phyloP scores from a whole-genome alignment of 805 yeast genomes.

The Ogataea naganishii region DNA sequence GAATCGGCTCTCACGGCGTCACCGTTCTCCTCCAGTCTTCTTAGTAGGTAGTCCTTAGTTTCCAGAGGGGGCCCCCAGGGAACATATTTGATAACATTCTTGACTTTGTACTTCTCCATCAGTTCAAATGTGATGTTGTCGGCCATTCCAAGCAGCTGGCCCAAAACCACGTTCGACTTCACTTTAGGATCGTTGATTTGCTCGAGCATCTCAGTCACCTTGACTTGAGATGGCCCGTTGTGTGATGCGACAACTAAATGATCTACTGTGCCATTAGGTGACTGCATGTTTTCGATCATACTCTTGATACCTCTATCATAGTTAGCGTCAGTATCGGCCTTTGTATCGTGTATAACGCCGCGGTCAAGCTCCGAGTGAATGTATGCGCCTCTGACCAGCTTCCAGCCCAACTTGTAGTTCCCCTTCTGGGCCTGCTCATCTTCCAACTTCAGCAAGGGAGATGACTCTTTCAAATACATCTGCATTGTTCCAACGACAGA shows the following conservation, averaged over 20 bases:
- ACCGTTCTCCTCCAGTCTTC: conserved; percentile 93
- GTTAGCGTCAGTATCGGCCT: conserved; percentile 70
- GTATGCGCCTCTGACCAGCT: conserved; percentile 93
- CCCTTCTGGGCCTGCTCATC: conserved; percentile 51
- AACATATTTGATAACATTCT: conserved; percentile 83
- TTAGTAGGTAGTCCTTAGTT: conserved; percentile 78
- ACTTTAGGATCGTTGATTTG: conserved; percentile 16
- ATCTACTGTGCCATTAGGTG: conserved; percentile 39
- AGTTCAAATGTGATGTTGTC: conserved; percentile 78
- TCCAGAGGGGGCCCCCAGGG: conserved; percentile 98
- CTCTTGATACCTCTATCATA: conserved; percentile 63
- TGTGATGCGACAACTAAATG: conserved; percentile 90
- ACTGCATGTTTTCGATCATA: conserved; percentile 51
- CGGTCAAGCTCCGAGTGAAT: conserved; percentile 82
- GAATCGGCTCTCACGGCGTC: conserved; percentile 84
- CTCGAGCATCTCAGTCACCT: conserved; percentile 53
- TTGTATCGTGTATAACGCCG: conserved; percentile 62
- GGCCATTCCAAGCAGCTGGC: conserved; percentile 93
- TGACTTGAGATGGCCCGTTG: conserved; percentile 67
- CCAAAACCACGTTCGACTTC: conserved; percentile 65
- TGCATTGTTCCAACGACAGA: conserved; percentile 88
- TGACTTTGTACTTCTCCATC: conserved; percentile 52
- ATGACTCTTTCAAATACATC: conserved; percentile 75
- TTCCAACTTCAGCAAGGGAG: conserved; percentile 53
- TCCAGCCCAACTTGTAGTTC: conserved; percentile 70